Evolutionary conservation across 1,284 basidiomycete genomes (phyloP).

Genomic region (Puccinia coronata): DNA sequence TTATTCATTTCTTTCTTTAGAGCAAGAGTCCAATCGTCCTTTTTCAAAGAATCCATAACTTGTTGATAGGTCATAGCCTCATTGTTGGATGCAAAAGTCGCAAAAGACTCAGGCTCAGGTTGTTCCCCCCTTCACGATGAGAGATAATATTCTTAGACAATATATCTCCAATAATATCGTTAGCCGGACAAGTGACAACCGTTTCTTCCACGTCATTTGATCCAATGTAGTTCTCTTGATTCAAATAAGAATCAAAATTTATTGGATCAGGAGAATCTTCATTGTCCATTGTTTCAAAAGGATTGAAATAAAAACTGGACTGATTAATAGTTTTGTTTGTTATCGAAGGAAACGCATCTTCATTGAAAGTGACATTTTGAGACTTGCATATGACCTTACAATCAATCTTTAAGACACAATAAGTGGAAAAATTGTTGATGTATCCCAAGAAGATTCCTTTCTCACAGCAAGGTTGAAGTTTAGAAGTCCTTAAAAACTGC

Average conservation of each 20-base stretch:
- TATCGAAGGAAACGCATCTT: background rate
- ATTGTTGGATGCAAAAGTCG: no score
- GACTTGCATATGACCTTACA: background rate
- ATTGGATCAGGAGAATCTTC: no score
- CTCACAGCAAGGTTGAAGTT: background rate
- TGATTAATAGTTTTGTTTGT: background rate
- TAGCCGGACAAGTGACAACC: no score
- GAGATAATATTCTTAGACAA: background rate
- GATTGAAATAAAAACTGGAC: conserved; percentile 1
- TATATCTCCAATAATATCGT: conserved; percentile 6
- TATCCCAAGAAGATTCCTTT: background rate
- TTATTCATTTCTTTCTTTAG: background rate
- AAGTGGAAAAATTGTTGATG: background rate
- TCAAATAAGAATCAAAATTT: no score
- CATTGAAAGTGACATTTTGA: background rate
- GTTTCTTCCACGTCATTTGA: no score
- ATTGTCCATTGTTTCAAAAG: background rate
- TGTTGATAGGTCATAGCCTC: background rate
- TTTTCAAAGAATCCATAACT: background rate
- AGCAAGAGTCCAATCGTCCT: background rate
- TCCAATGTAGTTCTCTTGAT: no score
- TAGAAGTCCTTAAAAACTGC: background rate
- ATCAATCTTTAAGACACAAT: background rate
- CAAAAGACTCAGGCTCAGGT: no score
- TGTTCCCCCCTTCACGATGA: background rate